Percentiles rank a stretch among this genome's conserved stretches.
phyloP scores from a whole-genome alignment of 371 early-diverging fungal species.

The Saksenaea oblongispora region DNA sequence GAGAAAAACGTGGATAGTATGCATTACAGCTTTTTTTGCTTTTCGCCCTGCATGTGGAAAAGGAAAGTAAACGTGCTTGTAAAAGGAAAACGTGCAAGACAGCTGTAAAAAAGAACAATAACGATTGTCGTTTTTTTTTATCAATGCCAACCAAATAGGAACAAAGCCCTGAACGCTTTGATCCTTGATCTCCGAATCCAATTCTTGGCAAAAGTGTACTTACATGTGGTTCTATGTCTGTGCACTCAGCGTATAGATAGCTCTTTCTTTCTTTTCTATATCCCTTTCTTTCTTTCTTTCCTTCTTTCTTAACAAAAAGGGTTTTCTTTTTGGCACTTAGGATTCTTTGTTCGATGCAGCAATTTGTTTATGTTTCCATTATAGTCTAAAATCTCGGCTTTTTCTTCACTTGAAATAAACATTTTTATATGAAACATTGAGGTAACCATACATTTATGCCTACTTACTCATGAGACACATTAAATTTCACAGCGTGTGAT shows the following conservation, averaged over 20 bases:
- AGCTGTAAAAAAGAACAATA: not conserved
- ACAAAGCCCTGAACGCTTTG: not conserved
- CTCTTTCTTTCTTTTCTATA: not conserved
- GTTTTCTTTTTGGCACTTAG: not conserved
- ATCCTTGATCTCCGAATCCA: not conserved
- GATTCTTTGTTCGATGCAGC: not conserved
- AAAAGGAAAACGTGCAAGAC: conserved; percentile 1
- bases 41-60: conserved; percentile 16
- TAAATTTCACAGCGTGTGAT: not conserved
- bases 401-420: too few species aligned
- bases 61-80: conserved; percentile 11
- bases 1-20: not conserved
- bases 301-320: not conserved
- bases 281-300: not conserved
- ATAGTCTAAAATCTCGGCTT: not conserved
- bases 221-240: not conserved
- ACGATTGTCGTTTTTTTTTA: not conserved
- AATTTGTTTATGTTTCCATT: not conserved
- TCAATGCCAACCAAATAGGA: not conserved
- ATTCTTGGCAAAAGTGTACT: not conserved
- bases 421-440: too few species aligned
- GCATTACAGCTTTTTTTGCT: not conserved
- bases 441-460: too few species aligned
- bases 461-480: too few species aligned
- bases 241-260: not conserved